Evolutionary conservation across 257 asterid genomes (phyloP), one percentile per base, ranked within the genome.

Genomic region (Lithospermum erythrorhizon): DNA sequence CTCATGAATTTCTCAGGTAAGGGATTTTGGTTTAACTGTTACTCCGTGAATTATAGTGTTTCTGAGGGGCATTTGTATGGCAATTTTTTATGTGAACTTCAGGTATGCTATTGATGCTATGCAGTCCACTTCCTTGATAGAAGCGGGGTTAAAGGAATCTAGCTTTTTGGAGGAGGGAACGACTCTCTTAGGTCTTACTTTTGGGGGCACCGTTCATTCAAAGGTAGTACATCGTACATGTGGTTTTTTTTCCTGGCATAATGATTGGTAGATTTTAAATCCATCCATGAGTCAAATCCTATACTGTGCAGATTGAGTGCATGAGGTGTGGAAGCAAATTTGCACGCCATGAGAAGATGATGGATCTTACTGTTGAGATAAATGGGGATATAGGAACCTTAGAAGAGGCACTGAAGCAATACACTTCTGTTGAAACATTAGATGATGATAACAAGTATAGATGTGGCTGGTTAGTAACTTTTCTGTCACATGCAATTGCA

Each of bases 331-430:
- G 86, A 64, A 80, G 78, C 24, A 84, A 65, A 77, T 89, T 94
- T 58, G 88, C 72, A 53, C 79, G 77, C 68, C 73, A 82, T 51
- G 96, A 89, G 53, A 82, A 82, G 70, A 86, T 89, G 70, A 83
- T 89, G 96, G 96, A 89, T 74, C 93, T 89, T 64, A 82, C 89
- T n/a, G 82, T 86, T 41, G 96, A 89, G 82, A 86, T 89, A 62
- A 87, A 73, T 47, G 96, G 96, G 61, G 84, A 86, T 64, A 82
- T 89, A 65, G 72, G 79, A 55, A 82, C 83, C 61, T 67, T 89
- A 66, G 94, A 89, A 74, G 96, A 81, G 61, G 94, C 96, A 54
- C 72, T 86, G 49, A 69, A 66, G 17, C 94, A 80, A 55, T 89
- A 80, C 73, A 83, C 94, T 56, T 87, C 45, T 70, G 77, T 94